phyloP scores from a whole-genome alignment of 2,329 filamentous ascomycete species.

The Paradendryphiella salina region DNA sequence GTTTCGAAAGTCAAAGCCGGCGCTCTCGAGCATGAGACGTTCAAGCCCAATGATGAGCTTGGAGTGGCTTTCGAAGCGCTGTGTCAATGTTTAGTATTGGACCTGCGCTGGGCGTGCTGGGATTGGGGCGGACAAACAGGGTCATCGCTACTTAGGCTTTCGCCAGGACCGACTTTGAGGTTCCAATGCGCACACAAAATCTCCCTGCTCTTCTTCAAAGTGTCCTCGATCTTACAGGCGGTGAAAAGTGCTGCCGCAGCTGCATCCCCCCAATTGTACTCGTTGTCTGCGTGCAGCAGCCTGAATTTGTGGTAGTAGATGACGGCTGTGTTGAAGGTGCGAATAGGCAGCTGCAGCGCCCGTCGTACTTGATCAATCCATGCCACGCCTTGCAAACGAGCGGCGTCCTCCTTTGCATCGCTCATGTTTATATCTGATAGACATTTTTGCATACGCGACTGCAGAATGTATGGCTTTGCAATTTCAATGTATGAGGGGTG shows the following conservation, averaged over 20 bases:
- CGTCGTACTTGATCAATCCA: constrained; percentile 86
- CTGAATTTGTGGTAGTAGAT: constrained; percentile 95
- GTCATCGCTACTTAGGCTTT: constrained; percentile 77
- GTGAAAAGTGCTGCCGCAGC: constrained; percentile 87
- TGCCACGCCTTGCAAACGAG: constrained; percentile 81
- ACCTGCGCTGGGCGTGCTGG: no score
- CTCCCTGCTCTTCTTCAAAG: constrained; percentile 92
- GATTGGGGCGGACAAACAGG: constrained; percentile 58
- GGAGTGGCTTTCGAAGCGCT: constrained; percentile 79
- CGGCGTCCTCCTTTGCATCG: constrained; percentile 75
- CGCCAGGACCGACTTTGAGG: constrained; percentile 68
- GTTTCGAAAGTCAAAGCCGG: constrained; percentile 90
- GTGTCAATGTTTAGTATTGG: constrained; percentile 1
- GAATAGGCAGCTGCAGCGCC: constrained; percentile 78
- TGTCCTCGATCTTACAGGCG: constrained; percentile 97
- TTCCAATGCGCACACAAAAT: constrained; percentile 91
- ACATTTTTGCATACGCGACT: constrained; percentile 75
- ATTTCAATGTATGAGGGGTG: constrained; percentile 67
- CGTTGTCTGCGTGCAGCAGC: constrained; percentile 77
- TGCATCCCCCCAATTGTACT: constrained; percentile 84
- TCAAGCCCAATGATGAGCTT: constrained; percentile 87
- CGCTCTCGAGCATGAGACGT: constrained; percentile 87
- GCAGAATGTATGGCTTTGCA: constrained; percentile 76
- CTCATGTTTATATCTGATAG: constrained; percentile 71
- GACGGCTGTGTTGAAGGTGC: constrained; percentile 88